phyloP scores from a whole-genome alignment of 2,329 filamentous ascomycete genomes.

The Tympanopsis confertula region DNA sequence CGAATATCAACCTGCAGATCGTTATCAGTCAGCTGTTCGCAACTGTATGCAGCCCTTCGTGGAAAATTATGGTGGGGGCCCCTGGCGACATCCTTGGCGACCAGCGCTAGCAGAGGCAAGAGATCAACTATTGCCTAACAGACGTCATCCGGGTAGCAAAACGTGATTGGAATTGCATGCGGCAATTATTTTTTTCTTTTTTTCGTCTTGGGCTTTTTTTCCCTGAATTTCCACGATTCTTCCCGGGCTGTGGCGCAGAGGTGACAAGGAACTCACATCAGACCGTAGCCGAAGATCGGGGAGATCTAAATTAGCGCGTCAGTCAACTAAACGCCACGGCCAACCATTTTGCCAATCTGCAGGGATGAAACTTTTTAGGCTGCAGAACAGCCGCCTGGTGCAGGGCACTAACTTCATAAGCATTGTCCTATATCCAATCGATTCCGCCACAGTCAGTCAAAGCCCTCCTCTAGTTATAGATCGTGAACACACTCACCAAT shows the following conservation, averaged over 20 bases:
- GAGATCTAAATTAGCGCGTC: constrained; percentile 24
- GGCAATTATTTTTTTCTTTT: too few relatives aligned
- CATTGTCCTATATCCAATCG: constrained; percentile 24
- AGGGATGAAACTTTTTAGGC: constrained; percentile 11
- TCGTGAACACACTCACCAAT: constrained; percentile 2
- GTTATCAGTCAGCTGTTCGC: constrained; percentile 5
- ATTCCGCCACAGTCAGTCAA: constrained; percentile 22
- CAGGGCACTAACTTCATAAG: constrained; percentile 18
- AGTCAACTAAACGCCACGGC: constrained; percentile 20
- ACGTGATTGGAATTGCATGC: too few relatives aligned
- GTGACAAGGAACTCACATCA: constrained; percentile 20
- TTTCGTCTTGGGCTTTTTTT: too few relatives aligned
- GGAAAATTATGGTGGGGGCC: too few relatives aligned
- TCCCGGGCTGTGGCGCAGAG: constrained; percentile 7
- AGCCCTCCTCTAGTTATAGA: constrained; percentile 4
- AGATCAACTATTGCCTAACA: too few relatives aligned
- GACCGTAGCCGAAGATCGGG: constrained; percentile 22
- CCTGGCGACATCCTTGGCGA: too few relatives aligned
- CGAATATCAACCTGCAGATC: constrained; percentile 36
- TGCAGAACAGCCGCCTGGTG: constrained; percentile 13
- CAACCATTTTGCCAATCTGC: constrained; percentile 19
- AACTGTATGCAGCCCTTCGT: constrained; percentile 6
- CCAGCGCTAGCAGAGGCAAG: too few relatives aligned
- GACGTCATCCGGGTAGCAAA: too few relatives aligned
- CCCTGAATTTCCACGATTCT: background rate